Conservation (phyloP, 257 asterid species). For the Solanum pinnatisectum region DNA sequence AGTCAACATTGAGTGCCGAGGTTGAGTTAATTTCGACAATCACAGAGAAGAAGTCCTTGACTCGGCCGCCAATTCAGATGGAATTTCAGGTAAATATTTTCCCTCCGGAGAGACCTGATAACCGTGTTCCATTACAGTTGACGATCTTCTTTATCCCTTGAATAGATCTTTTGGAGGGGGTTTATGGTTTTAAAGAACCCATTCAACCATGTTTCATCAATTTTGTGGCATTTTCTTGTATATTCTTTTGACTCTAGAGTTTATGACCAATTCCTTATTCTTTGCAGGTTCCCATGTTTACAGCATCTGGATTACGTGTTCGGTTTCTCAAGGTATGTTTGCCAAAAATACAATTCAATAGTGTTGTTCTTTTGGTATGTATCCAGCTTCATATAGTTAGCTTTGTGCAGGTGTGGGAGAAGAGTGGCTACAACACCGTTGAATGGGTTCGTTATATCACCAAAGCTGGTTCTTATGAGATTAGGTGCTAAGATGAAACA, state of each 20-base stretch:
- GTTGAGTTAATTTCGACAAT: conserved; percentile 94
- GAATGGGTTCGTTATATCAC: conserved; percentile 99
- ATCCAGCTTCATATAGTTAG: background rate
- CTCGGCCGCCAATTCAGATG: conserved; percentile 99
- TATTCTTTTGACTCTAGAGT: background rate
- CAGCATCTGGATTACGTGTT: conserved; percentile 96
- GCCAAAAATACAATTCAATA: background rate
- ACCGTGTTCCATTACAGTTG: background rate
- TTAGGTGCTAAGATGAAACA: conserved; percentile 57
- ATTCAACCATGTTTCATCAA: background rate
- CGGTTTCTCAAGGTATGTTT: conserved; percentile 85
- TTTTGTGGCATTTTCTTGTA: background rate
- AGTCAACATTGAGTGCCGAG: conserved; percentile 96
- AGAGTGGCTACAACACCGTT: conserved; percentile 97
- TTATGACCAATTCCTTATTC: background rate
- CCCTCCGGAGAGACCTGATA: background rate
- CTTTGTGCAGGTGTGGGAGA: conserved; percentile 89
- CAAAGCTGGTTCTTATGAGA: conserved; percentile 97
- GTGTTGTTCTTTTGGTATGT: background rate
- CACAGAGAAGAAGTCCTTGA: conserved; percentile 93
- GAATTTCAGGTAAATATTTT: conserved; percentile 76
- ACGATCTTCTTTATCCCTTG: background rate
- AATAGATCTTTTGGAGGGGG: background rate
- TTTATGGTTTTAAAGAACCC: background rate
- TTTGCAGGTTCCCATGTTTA: conserved; percentile 96